Base-by-base conservation (phyloP, 2,329 filamentous ascomycete genomes). In the Blumeria hordei region DNA sequence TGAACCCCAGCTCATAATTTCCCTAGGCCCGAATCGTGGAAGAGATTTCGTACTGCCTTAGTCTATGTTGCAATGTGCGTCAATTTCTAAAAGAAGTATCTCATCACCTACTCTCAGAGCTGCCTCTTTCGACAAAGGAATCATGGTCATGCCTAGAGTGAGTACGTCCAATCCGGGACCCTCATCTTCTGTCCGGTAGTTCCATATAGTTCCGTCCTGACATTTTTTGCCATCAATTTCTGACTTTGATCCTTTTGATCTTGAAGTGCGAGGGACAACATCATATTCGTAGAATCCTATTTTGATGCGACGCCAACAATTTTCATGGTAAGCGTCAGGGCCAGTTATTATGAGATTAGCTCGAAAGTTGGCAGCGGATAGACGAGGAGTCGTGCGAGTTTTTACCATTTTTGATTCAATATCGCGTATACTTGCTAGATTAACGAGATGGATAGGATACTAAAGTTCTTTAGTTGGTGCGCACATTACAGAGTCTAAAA, bases 321-420 rank as follows among this genome's bases (percentile, higher is more conserved):
- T 83, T 65, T 88, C 83, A 16, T 77, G 74, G 61, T 83, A 86
- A 4, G 79, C 71, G 1, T 74, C 69, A 0, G 74, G 71, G 3
- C 81, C 81, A 4, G 78, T 76, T 53, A 85, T 67, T 60, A 85
- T 79, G 36, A 88, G 77, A 61, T 88, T 88, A 39, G 83, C 75
- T 28, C 83, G 74, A 67, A 85, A 88, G 11, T 81, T 74, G 14
- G 74, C 68, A 8, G 76, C 74, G 55, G 81, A 77, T 0, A 87
- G 70, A 33, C 72, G 68, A 33, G 71, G 69, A 16, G 74, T 63
- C 6, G 63, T 62, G 28, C 71, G 67, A 53, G 72, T 72, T 59
- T 72, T 73, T 1, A 73, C 70, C 7, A 85, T 71, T 50, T 75
- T 69, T 1, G 69, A 66, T 57, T 79, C 76, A 32, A 85, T 71